These are phyloP conservation scores for Viola odorata DNA, from an alignment of 345 rosid species.

Conservation along the genomic window DNA sequence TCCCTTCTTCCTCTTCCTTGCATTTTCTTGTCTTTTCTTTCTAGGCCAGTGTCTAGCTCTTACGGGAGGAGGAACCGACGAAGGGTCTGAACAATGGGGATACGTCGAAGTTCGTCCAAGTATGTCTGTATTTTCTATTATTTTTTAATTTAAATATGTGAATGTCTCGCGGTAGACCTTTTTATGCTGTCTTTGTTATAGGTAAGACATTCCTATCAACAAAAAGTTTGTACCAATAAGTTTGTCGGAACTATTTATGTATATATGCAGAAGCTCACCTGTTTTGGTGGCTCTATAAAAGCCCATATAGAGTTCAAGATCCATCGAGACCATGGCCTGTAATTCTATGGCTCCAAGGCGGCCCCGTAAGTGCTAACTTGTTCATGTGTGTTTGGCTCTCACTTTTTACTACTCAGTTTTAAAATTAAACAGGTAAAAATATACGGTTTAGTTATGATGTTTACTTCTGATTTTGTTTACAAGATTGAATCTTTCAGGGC, in stretches of 20 bases:
- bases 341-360: slow-evolving; percentile 39
- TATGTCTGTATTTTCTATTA: slow-evolving; percentile 2
- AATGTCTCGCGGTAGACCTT: too few relatives aligned
- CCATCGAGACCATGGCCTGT: slow-evolving; percentile 38
- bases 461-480: neutral
- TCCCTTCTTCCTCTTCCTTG: neutral
- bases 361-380: slow-evolving; percentile 26
- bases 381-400: too few relatives aligned
- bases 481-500: slow-evolving; percentile 16
- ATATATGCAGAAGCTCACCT: slow-evolving; percentile 29
- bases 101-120: slow-evolving; percentile 39
- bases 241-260: too few relatives aligned
- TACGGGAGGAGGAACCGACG: slow-evolving; percentile 17
- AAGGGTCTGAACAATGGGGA: slow-evolving; percentile 45
- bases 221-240: neutral
- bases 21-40: neutral
- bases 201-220: neutral
- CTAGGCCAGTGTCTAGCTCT: slow-evolving; percentile 4
- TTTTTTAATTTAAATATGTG: too few relatives aligned
- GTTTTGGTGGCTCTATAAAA: slow-evolving; percentile 41
- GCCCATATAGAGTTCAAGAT: slow-evolving; percentile 34
- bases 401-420: too few relatives aligned
- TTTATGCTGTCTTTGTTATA: too few relatives aligned
- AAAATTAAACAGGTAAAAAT: too few relatives aligned
- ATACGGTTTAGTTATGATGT: too few relatives aligned